phyloP scores from a whole-genome alignment of 371 early-diverging fungal species.

The Syncephalis fuscata region DNA sequence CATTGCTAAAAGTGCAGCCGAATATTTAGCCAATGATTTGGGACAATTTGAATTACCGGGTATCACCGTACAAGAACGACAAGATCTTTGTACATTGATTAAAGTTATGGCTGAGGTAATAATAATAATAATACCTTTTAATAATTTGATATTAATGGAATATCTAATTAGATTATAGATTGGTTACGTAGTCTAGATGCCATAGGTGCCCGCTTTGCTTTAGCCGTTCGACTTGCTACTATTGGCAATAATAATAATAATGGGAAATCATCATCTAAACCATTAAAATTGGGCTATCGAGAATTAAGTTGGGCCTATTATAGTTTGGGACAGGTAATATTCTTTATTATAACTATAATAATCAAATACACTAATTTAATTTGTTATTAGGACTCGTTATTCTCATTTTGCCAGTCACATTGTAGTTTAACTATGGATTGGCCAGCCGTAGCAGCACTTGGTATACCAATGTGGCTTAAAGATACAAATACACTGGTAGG shows the following conservation, averaged over 20 bases:
- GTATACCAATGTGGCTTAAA: not conserved
- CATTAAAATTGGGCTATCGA: slow-evolving; percentile 30
- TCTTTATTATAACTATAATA: not conserved
- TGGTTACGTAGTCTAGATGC: slow-evolving; percentile 65
- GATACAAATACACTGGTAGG: not conserved
- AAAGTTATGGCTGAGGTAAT: too few relatives aligned
- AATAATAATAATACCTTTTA: too few relatives aligned
- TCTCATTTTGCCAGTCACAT: not conserved
- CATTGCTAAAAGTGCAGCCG: too few relatives aligned
- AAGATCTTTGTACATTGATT: too few relatives aligned
- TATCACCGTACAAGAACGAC: too few relatives aligned
- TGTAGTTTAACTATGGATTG: not conserved
- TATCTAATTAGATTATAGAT: slow-evolving; percentile 37
- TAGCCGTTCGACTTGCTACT: slow-evolving; percentile 46
- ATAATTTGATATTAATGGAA: too few relatives aligned
- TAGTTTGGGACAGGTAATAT: slow-evolving; percentile 67
- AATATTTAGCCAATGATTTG: too few relatives aligned
- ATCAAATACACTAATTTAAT: not conserved
- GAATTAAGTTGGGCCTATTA: slow-evolving; percentile 79
- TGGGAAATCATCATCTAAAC: slow-evolving; percentile 16
- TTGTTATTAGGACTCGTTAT: not conserved
- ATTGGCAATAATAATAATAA: slow-evolving; percentile 27
- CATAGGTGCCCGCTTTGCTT: slow-evolving; percentile 71
- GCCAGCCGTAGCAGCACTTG: not conserved
- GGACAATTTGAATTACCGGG: too few relatives aligned